These are phyloP conservation scores for Halophytophthora polymorphica DNA, from an alignment of 352 stramenopile genomes.

Conservation along the genomic window DNA sequence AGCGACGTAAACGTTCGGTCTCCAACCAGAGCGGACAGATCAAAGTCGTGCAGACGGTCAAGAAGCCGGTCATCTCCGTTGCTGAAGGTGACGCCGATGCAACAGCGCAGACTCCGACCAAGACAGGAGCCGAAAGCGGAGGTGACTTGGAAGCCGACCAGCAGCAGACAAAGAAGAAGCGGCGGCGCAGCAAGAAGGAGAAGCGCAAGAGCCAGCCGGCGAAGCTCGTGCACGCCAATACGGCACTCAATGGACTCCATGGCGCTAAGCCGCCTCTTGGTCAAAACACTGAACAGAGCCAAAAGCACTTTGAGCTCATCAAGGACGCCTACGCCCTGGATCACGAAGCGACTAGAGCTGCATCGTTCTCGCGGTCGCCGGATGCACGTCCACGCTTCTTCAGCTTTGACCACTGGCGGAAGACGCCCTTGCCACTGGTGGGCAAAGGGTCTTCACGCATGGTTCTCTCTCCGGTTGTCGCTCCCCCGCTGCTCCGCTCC, in stretches of 20 bases:
- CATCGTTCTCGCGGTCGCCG: not conserved
- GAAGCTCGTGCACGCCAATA: slow-evolving; percentile 13
- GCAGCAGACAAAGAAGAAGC: slow-evolving; percentile 37
- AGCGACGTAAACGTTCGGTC: too few relatives aligned
- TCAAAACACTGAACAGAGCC: slow-evolving; percentile 14
- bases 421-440: slow-evolving; percentile 9
- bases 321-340: slow-evolving; percentile 45
- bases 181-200: slow-evolving; percentile 32
- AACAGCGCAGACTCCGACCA: not conserved
- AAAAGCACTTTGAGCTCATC: slow-evolving; percentile 52
- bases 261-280: slow-evolving; percentile 19
- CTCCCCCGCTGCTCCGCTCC: slow-evolving; percentile 1
- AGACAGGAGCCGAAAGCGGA: not conserved
- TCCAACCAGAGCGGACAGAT: too few relatives aligned
- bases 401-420: slow-evolving; percentile 23
- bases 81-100: not conserved
- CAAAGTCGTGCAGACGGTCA: too few relatives aligned
- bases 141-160: slow-evolving; percentile 1
- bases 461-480: not conserved
- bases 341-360: slow-evolving; percentile 28
- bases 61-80: too few relatives aligned
- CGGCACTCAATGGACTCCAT: slow-evolving; percentile 41
- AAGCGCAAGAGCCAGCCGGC: slow-evolving; percentile 11
- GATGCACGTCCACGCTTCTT: slow-evolving; percentile 12
- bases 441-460: slow-evolving; percentile 3